Conservation (phyloP, 345 rosid species). For the Rhodomyrtus tomentosa region DNA sequence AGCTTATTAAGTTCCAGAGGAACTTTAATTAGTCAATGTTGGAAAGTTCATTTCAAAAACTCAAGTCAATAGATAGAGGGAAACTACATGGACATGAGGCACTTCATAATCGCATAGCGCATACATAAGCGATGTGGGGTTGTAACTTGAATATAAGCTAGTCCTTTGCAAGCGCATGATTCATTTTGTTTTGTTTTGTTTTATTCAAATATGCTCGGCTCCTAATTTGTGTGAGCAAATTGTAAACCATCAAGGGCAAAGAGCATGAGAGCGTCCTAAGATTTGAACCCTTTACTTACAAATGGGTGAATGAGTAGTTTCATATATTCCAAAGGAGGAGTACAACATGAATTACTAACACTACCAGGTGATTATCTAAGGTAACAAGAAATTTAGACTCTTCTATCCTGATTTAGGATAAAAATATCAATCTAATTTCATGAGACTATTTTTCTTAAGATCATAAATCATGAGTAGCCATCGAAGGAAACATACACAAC, state of each 20-base stretch:
- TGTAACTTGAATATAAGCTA: not conserved
- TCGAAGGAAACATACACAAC: not conserved
- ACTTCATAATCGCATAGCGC: not conserved
- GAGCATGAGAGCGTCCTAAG: not conserved
- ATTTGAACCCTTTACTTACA: not conserved
- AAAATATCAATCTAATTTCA: not conserved
- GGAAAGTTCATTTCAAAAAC: not conserved
- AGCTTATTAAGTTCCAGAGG: not conserved
- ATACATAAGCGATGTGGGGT: not conserved
- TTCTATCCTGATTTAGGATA: not conserved
- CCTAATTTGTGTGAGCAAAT: not conserved
- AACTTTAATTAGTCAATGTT: not conserved
- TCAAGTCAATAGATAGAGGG: not conserved
- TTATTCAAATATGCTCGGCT: not conserved
- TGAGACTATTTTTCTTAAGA: not conserved
- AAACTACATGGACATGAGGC: not conserved
- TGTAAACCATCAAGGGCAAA: not conserved
- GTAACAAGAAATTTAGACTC: not conserved
- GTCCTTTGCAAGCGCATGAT: not conserved
- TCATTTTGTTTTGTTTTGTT: rapidly evolving
- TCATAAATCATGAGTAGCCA: not conserved
- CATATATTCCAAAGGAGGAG: not conserved
- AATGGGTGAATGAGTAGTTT: not conserved
- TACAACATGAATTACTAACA: not conserved
- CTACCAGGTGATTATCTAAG: not conserved